Evolutionary conservation across 2,329 filamentous ascomycete species (phyloP), one percentile per base, ranked within the genome.

Genomic region (Ophiostoma angusticollis): DNA sequence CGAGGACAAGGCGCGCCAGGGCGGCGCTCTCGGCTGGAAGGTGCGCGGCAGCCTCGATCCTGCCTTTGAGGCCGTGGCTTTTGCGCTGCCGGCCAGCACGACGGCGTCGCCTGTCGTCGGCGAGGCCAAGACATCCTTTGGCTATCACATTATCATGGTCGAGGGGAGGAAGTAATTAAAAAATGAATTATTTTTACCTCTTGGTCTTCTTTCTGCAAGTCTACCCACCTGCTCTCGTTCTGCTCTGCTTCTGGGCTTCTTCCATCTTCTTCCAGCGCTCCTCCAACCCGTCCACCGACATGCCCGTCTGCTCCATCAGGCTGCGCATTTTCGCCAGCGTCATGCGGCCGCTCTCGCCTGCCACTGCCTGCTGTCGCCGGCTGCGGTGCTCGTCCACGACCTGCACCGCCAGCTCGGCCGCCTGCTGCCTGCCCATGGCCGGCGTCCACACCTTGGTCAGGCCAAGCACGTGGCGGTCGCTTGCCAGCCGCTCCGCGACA

Each of bases 101-200:
- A 78, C 74, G 11, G 63, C 56, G 11, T 76, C 61, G 42, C 78
- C 81, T 2, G 78, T 76, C 52, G 70, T 72, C 52, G 80, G 65
- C 1, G 78, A 85, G 61, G 77, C 68, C 17, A 85, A 83, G 65
- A 86, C 82, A 1, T 67, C 64, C 1, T 79, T 82, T 59, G 83
- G 82, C 1, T 86, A 86, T 62, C 82, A 87, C 56, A 75, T 87
- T 47, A 74, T 87, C 47, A 84, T 86, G 76, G 81, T 86, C 6
- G 70, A 75, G 50, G 70, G 66, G 35, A 61, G 70, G 49, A 71
- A 70, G 55, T 72, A 43, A 55, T 1, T 1, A 12, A 28, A n/a
- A 13, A 18, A 7, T 25, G 3, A 5, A 9, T 17, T 35, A 5
- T 23, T 12, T 17, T 13, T 25, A 11, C n/a, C 21, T 17, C 8